Evolutionary conservation across 495 filamentous ascomycete species (phyloP), one percentile per base, ranked within the genome.

Genomic region (Neurospora pannonica): DNA sequence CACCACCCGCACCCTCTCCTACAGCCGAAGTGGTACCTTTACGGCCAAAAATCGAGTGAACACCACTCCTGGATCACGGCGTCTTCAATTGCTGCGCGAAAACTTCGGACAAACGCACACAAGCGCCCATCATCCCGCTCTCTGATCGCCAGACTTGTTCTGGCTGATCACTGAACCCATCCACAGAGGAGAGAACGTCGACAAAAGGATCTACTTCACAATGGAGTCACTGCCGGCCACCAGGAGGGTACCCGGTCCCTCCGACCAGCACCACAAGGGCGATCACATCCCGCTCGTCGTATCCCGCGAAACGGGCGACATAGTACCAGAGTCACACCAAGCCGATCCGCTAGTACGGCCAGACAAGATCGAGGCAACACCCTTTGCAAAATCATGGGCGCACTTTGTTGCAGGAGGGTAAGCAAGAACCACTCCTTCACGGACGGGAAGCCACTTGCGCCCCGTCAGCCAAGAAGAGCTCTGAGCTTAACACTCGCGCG

Each of bases 341-440:
- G 79, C 83, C 77, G 81, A 74, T 36, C 74, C 76, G 46, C 75
- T 80, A 77, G 80, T 82, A 78, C 77, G 48, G 75, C 73, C 62
- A 76, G 74, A 70, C 43, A 74, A 76, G 15, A 77, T 78, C 43
- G 79, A 83, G 75, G 74, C 82, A 39, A 78, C 84, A 38, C 85
- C 90, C 19, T 86, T 91, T 71, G 87, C 86, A 43, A 95, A 94
- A 81, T 92, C 93, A 84, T 95, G 94, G 90, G 92, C 93, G 74
- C 94, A 96, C 86, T 90, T 97, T 73, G 88, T 97, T 70, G 94
- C 94, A 38, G 94, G 94, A 84, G 94, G 91, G 93, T 96, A 88
- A 79, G 84, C 85, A 71, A 67, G 13, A 67, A 67, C 28, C 46
- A 62, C 38, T 24, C 72, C 74, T 67, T 67, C 54, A 67, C 15